Evolutionary conservation across 2,329 filamentous ascomycete genomes (phyloP), one percentile per base, ranked within the genome.

Genomic region (Ophiostoma himal-ulmi): DNA sequence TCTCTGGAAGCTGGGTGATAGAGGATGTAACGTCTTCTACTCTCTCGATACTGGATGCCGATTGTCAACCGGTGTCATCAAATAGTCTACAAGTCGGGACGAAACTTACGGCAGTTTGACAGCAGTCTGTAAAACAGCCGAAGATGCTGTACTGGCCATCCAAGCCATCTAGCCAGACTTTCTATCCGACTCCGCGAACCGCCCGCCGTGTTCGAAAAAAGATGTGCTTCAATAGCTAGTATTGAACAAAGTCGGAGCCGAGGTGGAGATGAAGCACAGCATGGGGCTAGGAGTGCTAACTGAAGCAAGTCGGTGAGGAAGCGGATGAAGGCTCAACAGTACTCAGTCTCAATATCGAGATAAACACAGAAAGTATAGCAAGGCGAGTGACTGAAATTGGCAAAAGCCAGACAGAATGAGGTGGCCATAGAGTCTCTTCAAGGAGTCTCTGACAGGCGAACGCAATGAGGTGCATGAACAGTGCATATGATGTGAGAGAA

Each of bases 381-480:
- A 64, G 60, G 34, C 14, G 3, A 37, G 60, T 37, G 11, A 37
- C 60, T 64, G 60, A 20, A 64, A 64, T 8, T 37, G 60, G 60
- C 30, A 37, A 64, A 64, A 26, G 36, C 7, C 37, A 54, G 22
- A 66, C 14, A 7, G 41, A 68, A 14, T 26, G 54, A 68, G 39
- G 52, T 17, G 30, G 6, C n/a, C 57, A 20, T 20, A 20, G 44
- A 20, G 17, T 48, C 17, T 6, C 6, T 17, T 48, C 57, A 34
- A 1, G 41, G 5, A 65, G n/a, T 52, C 30, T 30, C 7, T 5
- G 34, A 7, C 20, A 67, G 30, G 22, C 14, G 54, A 66, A 54
- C 67, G 75, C 75, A 75, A 80, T 80, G 80, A 81, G 79, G 74
- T 82, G 80, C 80, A 82, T 82, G 80, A 81, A 81, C 79, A 80